A percentile compares a stretch with the other conserved stretches of the same genome.
phyloP scores from a whole-genome alignment of 495 filamentous ascomycete species.

The Penicillium cosmopolitanum region DNA sequence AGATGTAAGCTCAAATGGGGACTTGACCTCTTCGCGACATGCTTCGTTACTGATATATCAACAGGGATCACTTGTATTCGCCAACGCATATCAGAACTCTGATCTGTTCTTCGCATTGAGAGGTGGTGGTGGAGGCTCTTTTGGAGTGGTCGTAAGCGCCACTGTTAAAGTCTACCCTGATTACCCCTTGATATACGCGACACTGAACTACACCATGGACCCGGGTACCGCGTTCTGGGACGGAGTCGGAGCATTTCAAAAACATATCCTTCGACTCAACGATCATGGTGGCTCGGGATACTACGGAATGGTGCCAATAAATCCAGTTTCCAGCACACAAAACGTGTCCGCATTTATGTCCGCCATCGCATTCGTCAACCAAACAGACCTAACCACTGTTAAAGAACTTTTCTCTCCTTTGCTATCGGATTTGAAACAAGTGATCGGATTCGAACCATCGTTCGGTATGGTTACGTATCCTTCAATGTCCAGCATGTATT shows the following conservation, averaged over 20 bases:
- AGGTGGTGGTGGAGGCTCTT: constrained; percentile 46
- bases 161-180: constrained; percentile 45
- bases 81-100: constrained; percentile 39
- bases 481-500: too few species aligned
- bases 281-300: constrained; percentile 42
- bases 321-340: too few species aligned
- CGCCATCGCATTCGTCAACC: too few species aligned
- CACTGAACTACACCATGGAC: constrained; percentile 29
- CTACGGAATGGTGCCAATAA: constrained; percentile 17
- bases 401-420: too few species aligned
- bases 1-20: constrained; percentile 29
- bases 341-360: too few species aligned
- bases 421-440: too few species aligned
- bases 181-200: constrained; percentile 34
- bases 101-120: constrained; percentile 63
- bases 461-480: too few species aligned
- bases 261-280: constrained; percentile 27
- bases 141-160: constrained; percentile 53
- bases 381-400: too few species aligned
- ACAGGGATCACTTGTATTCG: constrained; percentile 45
- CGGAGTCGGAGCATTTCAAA: constrained; percentile 34
- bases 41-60: neutral
- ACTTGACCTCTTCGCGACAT: neutral
- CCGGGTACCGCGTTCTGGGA: constrained; percentile 30
- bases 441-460: too few species aligned